Evolutionary conservation across 1,139 yeast species (phyloP).

Genomic region (Geotrichum cucujoidarum): DNA sequence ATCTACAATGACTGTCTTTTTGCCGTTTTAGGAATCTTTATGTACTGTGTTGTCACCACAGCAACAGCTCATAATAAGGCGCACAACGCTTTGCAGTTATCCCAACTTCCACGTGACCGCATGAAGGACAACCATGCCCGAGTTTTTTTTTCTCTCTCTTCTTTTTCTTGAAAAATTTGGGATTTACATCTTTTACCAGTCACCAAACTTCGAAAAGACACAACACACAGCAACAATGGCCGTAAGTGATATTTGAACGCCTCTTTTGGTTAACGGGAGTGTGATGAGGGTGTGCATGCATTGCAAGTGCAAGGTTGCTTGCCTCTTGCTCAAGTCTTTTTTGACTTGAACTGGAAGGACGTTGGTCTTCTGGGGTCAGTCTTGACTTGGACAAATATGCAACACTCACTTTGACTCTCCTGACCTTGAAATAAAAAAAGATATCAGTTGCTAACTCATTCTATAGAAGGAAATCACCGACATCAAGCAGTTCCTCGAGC

Average conservation of each 20-base stretch:
- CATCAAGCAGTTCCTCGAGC: slow-evolving; percentile 96
- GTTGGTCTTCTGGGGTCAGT: too few species aligned
- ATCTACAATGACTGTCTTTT: neutral
- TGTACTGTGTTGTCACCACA: neutral
- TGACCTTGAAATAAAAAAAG: neutral
- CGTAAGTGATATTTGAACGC: too few species aligned
- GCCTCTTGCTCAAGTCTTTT: too few species aligned
- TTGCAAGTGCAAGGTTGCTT: too few species aligned
- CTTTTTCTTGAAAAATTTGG: neutral
- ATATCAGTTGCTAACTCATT: neutral
- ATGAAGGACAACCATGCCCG: too few species aligned
- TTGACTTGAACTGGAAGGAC: too few species aligned
- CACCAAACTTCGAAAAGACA: slow-evolving; percentile 1
- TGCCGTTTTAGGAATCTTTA: neutral
- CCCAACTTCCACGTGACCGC: too few species aligned
- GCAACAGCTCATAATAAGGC: too few species aligned
- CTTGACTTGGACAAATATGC: too few species aligned
- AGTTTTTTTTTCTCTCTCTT: slow-evolving; percentile 1
- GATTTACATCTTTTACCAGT: neutral
- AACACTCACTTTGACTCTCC: neutral
- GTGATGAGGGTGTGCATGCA: too few species aligned
- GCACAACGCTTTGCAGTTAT: too few species aligned
- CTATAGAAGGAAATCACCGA: slow-evolving; percentile 69
- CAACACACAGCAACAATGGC: slow-evolving; percentile 18
- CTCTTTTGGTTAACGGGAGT: too few species aligned